These are phyloP conservation scores for Russula sp. DNA, from an alignment of 768 basidiomycete genomes.

Conservation along the genomic window DNA sequence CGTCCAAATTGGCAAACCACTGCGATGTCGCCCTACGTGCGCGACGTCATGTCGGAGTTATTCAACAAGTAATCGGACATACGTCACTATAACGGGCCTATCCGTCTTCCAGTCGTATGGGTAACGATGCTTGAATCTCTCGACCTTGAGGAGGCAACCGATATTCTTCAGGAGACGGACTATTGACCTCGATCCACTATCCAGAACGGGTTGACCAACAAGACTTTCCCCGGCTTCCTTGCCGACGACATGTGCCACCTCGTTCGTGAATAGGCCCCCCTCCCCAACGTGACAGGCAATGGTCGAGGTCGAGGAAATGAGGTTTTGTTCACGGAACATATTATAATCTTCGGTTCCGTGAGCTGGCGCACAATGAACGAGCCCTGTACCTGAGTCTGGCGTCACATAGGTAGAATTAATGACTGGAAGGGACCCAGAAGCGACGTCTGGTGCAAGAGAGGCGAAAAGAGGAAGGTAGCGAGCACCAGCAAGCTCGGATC, in stretches of 20 bases:
- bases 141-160: slow-evolving; percentile 59
- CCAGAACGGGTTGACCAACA: slow-evolving; percentile 68
- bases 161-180: slow-evolving; percentile 57
- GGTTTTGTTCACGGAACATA: slow-evolving; percentile 57
- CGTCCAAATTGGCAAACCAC: slow-evolving; percentile 93
- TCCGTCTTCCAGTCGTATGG: slow-evolving; percentile 98
- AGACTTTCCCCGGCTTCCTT: slow-evolving; percentile 46
- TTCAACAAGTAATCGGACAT: slow-evolving; percentile 33
- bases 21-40: slow-evolving; percentile 81
- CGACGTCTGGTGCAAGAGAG: slow-evolving; percentile 26
- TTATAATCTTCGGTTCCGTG: slow-evolving; percentile 93
- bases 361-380: slow-evolving; percentile 94
- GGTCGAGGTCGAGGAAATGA: slow-evolving; percentile 43
- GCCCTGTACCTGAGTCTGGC: slow-evolving; percentile 84
- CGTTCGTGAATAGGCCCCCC: slow-evolving; percentile 64
- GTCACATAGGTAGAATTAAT: slow-evolving; percentile 78
- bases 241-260: slow-evolving; percentile 59
- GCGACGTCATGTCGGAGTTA: background rate
- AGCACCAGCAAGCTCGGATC: slow-evolving; percentile 56
- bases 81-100: slow-evolving; percentile 89
- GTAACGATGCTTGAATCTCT: slow-evolving; percentile 80
- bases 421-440: slow-evolving; percentile 39
- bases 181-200: slow-evolving; percentile 65
- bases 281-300: slow-evolving; percentile 81
- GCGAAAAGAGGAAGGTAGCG: slow-evolving; percentile 64